Evolutionary conservation across 2,329 filamentous ascomycete genomes (phyloP).

Genomic region (Penicillium sp.): DNA sequence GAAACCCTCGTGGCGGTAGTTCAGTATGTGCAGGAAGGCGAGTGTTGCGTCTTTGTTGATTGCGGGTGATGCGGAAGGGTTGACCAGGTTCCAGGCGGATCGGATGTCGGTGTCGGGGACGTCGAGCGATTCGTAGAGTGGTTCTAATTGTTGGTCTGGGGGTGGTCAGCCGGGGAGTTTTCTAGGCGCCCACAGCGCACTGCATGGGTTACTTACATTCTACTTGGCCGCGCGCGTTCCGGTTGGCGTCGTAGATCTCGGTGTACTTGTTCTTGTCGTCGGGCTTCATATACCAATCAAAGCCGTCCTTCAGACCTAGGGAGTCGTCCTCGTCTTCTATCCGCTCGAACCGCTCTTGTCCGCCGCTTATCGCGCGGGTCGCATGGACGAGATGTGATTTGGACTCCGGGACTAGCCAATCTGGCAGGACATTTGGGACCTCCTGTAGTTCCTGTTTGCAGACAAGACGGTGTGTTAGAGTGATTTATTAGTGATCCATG

Average conservation of each 20-base stretch:
- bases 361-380: conserved; percentile 71
- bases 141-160: conserved; percentile 71
- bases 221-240: conserved; percentile 81
- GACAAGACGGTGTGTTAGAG: conserved; percentile 10
- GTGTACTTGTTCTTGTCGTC: conserved; percentile 90
- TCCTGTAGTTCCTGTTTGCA: conserved; percentile 73
- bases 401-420: conserved; percentile 95
- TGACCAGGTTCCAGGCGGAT: conserved; percentile 95
- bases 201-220: conserved; percentile 57
- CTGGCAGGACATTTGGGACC: conserved; percentile 80
- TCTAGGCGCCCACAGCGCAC: neutral
- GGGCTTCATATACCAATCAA: conserved; percentile 99
- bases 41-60: conserved; percentile 95
- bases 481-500: neutral
- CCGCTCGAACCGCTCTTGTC: conserved; percentile 78
- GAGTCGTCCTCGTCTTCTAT: conserved; percentile 77
- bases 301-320: conserved; percentile 85
- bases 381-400: conserved; percentile 89
- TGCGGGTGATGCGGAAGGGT: conserved; percentile 75
- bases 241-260: conserved; percentile 91
- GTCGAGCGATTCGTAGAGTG: conserved; percentile 70
- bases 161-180: conserved; percentile 5
- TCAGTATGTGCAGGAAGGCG: conserved; percentile 94
- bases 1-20: conserved; percentile 91
- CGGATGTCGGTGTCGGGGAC: conserved; percentile 76